A percentile compares a stretch with the other conserved stretches of the same genome.
phyloP scores from a whole-genome alignment of 2,329 filamentous ascomycete species.

The Knoxdaviesia proteae region DNA sequence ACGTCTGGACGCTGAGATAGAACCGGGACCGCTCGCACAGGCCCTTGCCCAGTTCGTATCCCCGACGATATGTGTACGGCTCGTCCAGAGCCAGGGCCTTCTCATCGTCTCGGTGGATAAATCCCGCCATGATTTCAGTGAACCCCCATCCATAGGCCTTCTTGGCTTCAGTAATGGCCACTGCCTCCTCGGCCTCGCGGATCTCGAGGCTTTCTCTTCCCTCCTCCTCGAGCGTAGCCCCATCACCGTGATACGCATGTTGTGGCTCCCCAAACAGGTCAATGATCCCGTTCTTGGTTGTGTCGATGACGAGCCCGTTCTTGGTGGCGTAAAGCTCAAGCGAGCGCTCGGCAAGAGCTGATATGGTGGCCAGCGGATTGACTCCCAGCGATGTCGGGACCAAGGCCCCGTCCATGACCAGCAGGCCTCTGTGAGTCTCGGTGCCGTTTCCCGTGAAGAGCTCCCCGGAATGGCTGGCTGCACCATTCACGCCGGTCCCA shows the following conservation, averaged over 20 bases:
- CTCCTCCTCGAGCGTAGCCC: constrained; percentile 4
- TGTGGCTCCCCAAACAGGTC: constrained; percentile 33
- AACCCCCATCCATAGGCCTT: constrained; percentile 34
- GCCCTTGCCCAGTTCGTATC: constrained; percentile 28
- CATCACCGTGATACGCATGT: constrained; percentile 10
- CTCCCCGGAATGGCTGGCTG: constrained; percentile 39
- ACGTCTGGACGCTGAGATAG: constrained; percentile 35
- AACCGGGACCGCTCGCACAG: constrained; percentile 34
- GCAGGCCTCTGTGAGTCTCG: constrained; percentile 33
- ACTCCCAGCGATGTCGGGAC: constrained; percentile 42
- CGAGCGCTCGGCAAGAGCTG: constrained; percentile 44
- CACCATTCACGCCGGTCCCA: constrained; percentile 33
- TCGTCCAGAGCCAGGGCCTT: constrained; percentile 19
- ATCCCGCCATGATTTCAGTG: constrained; percentile 43
- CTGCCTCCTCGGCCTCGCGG: constrained; percentile 13
- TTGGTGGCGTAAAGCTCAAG: constrained; percentile 27
- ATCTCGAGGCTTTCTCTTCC: constrained; percentile 17
- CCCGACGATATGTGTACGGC: constrained; percentile 29
- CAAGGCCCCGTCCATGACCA: constrained; percentile 39
- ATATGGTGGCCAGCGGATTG: constrained; percentile 50
- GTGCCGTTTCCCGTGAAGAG: constrained; percentile 30
- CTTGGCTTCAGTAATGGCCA: constrained; percentile 19
- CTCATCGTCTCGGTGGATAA: constrained; percentile 28
- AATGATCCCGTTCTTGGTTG: constrained; percentile 23
- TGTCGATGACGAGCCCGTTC: constrained; percentile 21